Base-by-base conservation (phyloP, 228 moss, liverwort and hornwort species). In the Sphagnum fallax region DNA sequence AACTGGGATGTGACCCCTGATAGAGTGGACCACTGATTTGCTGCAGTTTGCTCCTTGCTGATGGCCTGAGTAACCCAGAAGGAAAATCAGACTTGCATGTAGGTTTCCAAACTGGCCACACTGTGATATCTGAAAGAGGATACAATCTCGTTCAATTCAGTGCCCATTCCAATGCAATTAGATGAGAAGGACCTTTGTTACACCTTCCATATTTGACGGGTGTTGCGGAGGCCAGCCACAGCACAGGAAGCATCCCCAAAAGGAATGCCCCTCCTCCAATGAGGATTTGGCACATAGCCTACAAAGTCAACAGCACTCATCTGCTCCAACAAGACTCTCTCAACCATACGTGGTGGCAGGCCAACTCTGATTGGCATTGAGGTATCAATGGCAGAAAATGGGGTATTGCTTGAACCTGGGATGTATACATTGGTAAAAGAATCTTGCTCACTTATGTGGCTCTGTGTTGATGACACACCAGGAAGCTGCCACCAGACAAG, bases 291-390 rank as follows among this genome's bases (percentile, higher is more conserved):
- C 69, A 88, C 84, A 70, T 62, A 79, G n/a, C 84, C 84, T 10
- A 88, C 88, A 66, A 88, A 88, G 48, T 85, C 88, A 74, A 78
- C 81, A 52, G 81, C 79, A 67, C 67, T 84, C 84, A 84, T 85
- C 70, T 88, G 88, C 75, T 88, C 80, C 65, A 80, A 69, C 78
- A 88, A 72, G 48, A 78, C 75, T 62, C 78, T 80, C 61, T 84
- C 53, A 66, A 88, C 88, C 75, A 82, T 74, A 76, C 88, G 76
- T 72, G 88, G 88, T 61, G 88, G 84, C 73, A 88, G 80, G 16
- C 84, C 88, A 49, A 88, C 88, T 73, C 74, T 84, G 62, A 85
- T 73, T 70, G 84, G 74, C 61, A 72, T 78, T 62, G 80, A 75
- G 60, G 69, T 60, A 63, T 88, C 88, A 65, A 85, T 61, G 58